phyloP scores from a whole-genome alignment of 2,329 filamentous ascomycete genomes.

The Nemania bipapillata region DNA sequence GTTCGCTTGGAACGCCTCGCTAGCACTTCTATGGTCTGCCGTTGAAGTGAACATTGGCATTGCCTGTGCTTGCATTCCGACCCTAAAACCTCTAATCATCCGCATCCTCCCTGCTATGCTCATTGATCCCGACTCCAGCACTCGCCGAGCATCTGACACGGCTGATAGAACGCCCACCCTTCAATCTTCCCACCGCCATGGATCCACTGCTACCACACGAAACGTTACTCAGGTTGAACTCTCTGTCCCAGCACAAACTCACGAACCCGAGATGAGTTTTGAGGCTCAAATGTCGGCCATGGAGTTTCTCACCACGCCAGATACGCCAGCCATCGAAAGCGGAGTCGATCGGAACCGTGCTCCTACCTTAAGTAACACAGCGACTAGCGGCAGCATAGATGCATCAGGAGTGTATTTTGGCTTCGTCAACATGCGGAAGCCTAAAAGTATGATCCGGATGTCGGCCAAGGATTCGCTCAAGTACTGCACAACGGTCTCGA shows the following conservation, averaged over 20 bases:
- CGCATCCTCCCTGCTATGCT: slow-evolving; percentile 68
- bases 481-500: slow-evolving; percentile 78
- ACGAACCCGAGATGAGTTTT: slow-evolving; percentile 39
- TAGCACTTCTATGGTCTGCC: slow-evolving; percentile 92
- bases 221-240: slow-evolving; percentile 27
- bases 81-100: slow-evolving; percentile 84
- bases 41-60: slow-evolving; percentile 93
- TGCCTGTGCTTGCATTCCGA: slow-evolving; percentile 91
- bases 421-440: slow-evolving; percentile 76
- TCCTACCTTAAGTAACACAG: slow-evolving; percentile 52
- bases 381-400: slow-evolving; percentile 52
- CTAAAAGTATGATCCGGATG: slow-evolving; percentile 76
- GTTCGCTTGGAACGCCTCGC: slow-evolving; percentile 78
- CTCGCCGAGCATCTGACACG: slow-evolving; percentile 49
- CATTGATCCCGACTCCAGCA: slow-evolving; percentile 61
- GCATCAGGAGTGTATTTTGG: slow-evolving; percentile 72
- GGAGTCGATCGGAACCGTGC: slow-evolving; percentile 45
- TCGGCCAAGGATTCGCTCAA: slow-evolving; percentile 73
- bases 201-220: slow-evolving; percentile 25
- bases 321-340: slow-evolving; percentile 42
- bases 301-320: slow-evolving; percentile 62
- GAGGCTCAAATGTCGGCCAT: slow-evolving; percentile 53
- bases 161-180: slow-evolving; percentile 44
- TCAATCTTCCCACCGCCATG: slow-evolving; percentile 43
- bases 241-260: slow-evolving; percentile 32